phyloP scores from a whole-genome alignment of 2,329 filamentous ascomycete genomes.

The Hortaea sp. region DNA sequence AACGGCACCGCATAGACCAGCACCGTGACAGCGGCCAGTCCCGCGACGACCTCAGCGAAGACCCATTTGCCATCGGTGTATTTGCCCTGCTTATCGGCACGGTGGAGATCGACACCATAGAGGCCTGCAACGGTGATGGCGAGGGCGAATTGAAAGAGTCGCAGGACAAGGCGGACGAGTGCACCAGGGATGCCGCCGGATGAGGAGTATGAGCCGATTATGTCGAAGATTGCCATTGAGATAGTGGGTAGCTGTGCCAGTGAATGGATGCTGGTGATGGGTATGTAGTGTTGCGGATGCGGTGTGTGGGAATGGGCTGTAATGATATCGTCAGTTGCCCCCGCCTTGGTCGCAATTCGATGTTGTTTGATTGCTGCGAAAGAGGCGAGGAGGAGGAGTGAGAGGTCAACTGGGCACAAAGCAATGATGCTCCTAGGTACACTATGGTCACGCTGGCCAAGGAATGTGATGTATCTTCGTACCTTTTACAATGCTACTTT shows the following conservation, averaged over 20 bases:
- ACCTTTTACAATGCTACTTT: no score
- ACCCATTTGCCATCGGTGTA: conserved; percentile 62
- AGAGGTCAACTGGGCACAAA: no score
- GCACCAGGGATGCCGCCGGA: conserved; percentile 24
- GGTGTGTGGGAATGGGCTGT: conserved; percentile 1
- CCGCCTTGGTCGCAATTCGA: no score
- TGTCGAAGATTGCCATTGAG: conserved; percentile 18
- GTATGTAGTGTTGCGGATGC: not conserved
- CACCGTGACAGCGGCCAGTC: conserved; percentile 52
- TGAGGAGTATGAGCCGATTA: conserved; percentile 13
- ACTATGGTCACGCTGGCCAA: no score
- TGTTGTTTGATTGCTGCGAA: no score
- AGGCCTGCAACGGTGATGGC: conserved; percentile 69
- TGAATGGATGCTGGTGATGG: not conserved
- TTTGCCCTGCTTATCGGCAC: conserved; percentile 39
- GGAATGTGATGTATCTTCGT: no score
- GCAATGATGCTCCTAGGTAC: no score
- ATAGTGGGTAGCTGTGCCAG: no score
- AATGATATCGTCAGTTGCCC: not conserved
- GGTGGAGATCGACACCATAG: conserved; percentile 60
- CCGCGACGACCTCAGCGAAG: conserved; percentile 63
- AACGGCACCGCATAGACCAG: conserved; percentile 55
- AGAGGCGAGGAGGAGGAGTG: no score
- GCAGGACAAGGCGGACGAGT: conserved; percentile 48
- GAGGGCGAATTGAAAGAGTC: conserved; percentile 66